phyloP scores from a whole-genome alignment of 2,329 filamentous ascomycete genomes.

The Penicillium sp. region DNA sequence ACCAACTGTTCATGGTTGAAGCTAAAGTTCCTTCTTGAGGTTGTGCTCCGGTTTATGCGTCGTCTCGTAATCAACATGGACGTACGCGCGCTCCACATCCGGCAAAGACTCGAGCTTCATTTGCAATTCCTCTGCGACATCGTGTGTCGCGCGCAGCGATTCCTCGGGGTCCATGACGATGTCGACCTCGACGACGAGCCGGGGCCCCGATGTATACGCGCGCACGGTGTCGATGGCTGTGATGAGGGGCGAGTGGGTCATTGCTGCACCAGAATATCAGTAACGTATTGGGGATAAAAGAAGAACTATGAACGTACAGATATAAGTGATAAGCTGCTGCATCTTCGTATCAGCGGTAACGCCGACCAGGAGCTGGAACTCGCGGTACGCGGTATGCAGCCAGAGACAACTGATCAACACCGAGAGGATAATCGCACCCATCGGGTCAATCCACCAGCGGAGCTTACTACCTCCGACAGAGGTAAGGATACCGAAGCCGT shows the following conservation, averaged over 20 bases:
- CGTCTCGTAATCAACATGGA: conserved; percentile 97
- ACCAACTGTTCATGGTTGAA: too few species aligned
- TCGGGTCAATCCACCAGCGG: conserved; percentile 92
- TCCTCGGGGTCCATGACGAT: conserved; percentile 85
- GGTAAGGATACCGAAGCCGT: conserved; percentile 88
- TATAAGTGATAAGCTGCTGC: conserved; percentile 94
- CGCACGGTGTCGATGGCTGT: conserved; percentile 91
- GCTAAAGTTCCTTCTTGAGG: conserved; percentile 66
- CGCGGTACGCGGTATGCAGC: conserved; percentile 81
- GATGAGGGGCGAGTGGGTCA: conserved; percentile 86
- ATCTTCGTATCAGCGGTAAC: conserved; percentile 83
- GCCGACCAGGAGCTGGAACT: conserved; percentile 91
- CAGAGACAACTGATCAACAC: conserved; percentile 78
- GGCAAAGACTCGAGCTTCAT: conserved; percentile 91
- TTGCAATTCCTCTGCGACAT: conserved; percentile 92
- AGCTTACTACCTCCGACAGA: conserved; percentile 90
- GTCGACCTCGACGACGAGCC: conserved; percentile 93
- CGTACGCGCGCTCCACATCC: conserved; percentile 90
- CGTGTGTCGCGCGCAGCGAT: conserved; percentile 79
- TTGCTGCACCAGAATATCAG: conserved; percentile 43
- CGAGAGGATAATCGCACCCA: conserved; percentile 85
- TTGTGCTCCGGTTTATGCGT: conserved; percentile 90
- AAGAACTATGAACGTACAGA: conserved; percentile 58
- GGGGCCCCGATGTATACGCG: conserved; percentile 86
- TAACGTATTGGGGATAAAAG: too few species aligned